Evolutionary conservation across 2,329 filamentous ascomycete genomes (phyloP), one percentile per base, ranked within the genome.

Genomic region (Lasiodiplodia gonubiensis): DNA sequence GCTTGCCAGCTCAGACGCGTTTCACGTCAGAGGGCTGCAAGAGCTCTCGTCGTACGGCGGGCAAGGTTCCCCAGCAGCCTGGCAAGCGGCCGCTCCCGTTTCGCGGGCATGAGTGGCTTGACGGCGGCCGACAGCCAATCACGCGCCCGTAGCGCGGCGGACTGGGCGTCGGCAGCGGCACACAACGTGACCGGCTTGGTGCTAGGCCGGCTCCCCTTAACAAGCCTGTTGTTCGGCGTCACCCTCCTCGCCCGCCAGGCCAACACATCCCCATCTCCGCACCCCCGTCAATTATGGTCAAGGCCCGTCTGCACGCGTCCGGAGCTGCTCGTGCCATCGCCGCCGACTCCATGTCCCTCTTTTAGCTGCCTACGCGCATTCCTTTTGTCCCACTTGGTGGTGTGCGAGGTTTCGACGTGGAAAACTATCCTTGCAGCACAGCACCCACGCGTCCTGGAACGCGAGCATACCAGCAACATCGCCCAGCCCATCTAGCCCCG

Each of bases 351-450:
- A 59, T 67, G 65, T 61, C 65, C 55, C 49, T 67, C 54, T 42
- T 67, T 67, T 64, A 54, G 49, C 49, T 42, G 23, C 14, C 33
- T 21, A 25, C 46, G 27, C 57, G 57, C 55, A 16, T 66, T 57
- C 64, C 64, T 39, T 66, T 66, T 48, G 52, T 66, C 37, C 53
- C 39, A 53, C 25, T 33, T 6, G 30, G 30, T 33, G 8, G 51
- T 46, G 64, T 53, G 64, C 64, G 23, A 39, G 18, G 53, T 30
- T 53, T 25, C 30, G 51, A 33, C 52, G 64, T 54, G 46, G 35
- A 64, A 64, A 54, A 53, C 27, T 42, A 52, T 67, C 65, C 65
- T 67, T 67, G 65, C 65, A 67, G 54, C 54, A 25, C 27, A 21
- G 33, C 39, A 35, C 30, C 27, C 42, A n/a, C 27, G 53, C 53